Conservation (phyloP, 176 grass and related monocot genomes). For the Eremochloa ophiuroides region DNA sequence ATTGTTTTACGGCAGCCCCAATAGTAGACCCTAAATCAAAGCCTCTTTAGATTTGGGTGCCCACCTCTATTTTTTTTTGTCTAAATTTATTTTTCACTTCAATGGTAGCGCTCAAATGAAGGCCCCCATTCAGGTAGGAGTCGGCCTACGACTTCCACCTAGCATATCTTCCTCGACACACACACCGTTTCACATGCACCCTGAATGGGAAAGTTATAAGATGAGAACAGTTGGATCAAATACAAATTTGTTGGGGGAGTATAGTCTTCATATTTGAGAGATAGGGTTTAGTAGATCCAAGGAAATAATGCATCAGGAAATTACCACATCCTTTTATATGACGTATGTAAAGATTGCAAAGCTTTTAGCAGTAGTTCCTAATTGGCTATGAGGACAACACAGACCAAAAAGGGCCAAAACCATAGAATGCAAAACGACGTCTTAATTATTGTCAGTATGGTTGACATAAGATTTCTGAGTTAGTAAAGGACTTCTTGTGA, state of each 20-base stretch:
- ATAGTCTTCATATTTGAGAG: background rate
- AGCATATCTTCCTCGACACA: background rate
- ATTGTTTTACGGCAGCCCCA: too few species aligned
- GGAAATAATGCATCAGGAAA: too few species aligned
- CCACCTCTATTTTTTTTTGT: too few species aligned
- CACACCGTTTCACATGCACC: background rate
- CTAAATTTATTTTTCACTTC: too few species aligned
- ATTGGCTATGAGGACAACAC: conserved; percentile 44
- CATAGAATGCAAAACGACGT: background rate
- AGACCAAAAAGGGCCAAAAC: conserved; percentile 39
- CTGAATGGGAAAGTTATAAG: background rate
- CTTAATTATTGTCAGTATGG: background rate
- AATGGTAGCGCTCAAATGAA: too few species aligned
- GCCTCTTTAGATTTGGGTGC: too few species aligned
- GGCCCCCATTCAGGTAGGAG: too few species aligned
- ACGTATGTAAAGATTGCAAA: conserved; percentile 51
- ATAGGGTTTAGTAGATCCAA: background rate
- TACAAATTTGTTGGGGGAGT: background rate
- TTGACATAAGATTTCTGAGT: background rate
- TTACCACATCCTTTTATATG: conserved; percentile 26
- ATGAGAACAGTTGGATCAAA: background rate
- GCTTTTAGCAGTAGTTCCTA: conserved; percentile 30
- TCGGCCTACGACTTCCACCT: too few species aligned
- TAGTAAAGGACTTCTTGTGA: background rate
- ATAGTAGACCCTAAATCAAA: too few species aligned